Conservation (phyloP, 2,329 filamentous ascomycete species). For the Colletotrichum liriopes region DNA sequence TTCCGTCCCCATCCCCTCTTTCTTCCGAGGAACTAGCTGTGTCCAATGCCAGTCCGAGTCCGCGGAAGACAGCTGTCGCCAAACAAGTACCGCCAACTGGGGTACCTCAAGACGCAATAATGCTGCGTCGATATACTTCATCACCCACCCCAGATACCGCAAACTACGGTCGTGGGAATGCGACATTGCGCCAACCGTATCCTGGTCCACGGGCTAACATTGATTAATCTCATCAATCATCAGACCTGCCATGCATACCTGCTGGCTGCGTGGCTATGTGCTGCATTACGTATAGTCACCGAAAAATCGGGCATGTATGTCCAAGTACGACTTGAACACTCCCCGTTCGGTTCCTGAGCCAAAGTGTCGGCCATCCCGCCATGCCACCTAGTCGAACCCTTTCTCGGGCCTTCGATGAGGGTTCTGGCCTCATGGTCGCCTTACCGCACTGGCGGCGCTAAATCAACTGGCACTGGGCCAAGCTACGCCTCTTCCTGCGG, state of each 20-base stretch:
- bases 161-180: not conserved
- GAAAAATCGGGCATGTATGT: not conserved
- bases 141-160: constrained; percentile 10
- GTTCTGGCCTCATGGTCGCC: constrained; percentile 29
- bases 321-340: constrained; percentile 2
- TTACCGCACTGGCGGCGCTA: constrained; percentile 22
- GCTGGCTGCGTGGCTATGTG: not conserved
- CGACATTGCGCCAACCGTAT: not conserved
- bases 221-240: constrained; percentile 3
- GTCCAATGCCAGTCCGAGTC: not conserved
- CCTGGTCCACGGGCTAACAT: not conserved
- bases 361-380: constrained; percentile 4
- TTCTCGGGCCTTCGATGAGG: constrained; percentile 29
- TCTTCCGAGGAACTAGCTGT: constrained; percentile 9
- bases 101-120: not conserved
- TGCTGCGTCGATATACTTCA: not conserved
- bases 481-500: constrained; percentile 15
- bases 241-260: not conserved
- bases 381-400: constrained; percentile 26
- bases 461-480: constrained; percentile 21
- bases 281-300: not conserved
- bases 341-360: constrained; percentile 7
- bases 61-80: not conserved
- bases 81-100: constrained; percentile 13
- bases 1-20: not conserved